Conservation (phyloP, 2,329 filamentous ascomycete species). For the Ceratocystis lukuohia region DNA sequence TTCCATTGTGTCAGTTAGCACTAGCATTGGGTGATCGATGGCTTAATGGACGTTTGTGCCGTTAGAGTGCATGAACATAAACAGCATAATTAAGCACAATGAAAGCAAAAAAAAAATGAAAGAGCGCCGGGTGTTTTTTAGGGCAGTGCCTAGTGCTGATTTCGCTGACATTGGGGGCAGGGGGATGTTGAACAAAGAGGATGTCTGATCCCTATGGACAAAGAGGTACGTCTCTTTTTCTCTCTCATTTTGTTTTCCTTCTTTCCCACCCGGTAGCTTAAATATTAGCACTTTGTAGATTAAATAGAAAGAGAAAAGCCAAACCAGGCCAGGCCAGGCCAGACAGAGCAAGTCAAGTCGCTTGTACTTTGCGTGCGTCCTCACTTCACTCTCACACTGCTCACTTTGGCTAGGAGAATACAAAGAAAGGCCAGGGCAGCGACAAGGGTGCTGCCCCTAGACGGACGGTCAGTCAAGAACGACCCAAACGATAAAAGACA, state of each 20-base stretch:
- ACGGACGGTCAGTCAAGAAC: neutral
- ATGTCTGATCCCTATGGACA: neutral
- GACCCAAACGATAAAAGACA: neutral
- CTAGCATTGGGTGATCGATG: conserved; percentile 11
- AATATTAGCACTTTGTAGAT: neutral
- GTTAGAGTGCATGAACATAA: neutral
- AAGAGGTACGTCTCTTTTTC: neutral
- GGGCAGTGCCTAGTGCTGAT: too few species aligned
- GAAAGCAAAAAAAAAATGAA: neutral
- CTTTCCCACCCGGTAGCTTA: neutral
- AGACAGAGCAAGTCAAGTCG: too few species aligned
- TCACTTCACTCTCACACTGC: neutral
- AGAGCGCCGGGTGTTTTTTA: neutral
- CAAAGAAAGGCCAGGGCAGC: neutral
- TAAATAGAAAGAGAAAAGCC: too few species aligned
- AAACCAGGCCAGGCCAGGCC: too few species aligned
- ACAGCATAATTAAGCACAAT: neutral
- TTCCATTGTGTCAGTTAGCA: conserved; percentile 7
- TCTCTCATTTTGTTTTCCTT: neutral
- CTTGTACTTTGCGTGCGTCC: too few species aligned
- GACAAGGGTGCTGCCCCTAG: neutral
- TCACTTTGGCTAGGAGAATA: neutral
- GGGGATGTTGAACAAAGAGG: neutral
- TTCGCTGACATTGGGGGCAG: neutral
- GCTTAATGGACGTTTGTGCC: neutral